Base-by-base conservation (phyloP, 2,329 filamentous ascomycete genomes). In the Trichothecium sympodiale region DNA sequence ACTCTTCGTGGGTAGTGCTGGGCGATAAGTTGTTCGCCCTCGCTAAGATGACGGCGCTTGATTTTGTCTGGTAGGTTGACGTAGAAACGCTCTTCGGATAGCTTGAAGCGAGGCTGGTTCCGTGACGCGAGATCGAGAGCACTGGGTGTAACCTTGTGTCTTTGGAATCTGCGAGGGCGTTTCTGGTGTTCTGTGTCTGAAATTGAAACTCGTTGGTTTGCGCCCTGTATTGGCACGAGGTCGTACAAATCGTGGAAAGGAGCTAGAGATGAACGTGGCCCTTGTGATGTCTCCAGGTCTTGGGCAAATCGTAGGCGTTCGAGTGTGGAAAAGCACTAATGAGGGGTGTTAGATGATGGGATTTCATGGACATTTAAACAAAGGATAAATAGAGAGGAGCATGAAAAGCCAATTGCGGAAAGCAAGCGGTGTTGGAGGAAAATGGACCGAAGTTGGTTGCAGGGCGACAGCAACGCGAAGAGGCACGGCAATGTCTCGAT, bases 31-130 rank as follows among this genome's bases (percentile, higher is more conserved):
- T 81, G 80, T 57, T 91, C 83, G 55, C 87, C 80, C 33, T 64
- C 67, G 17, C 78, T 79, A 53, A 87, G 80, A 42, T 82, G 74
- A 44, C 73, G 75, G 44, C 75, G 73, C 50, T 76, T 77, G 43
- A 86, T 69, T 56, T 85, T 86, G 42, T 82, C 74, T 15, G 84
- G 82, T 29, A 87, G 64, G 16, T 69, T 74, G 36, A 78, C 64
- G 53, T 79, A 87, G 64, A 82, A 85, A 43, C 73, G 66, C 37
- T 72, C 72, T 46, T 83, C 76, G 20, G 68, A 65, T 37, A 69
- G 66, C 36, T 68, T 61, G 39, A 62, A 50, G 14, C 49, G 52
- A 31, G 52, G 46, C 31, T 54, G 57, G 17, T 50, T 26, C 29
- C 15, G 30, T 16, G 17, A 46, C 30, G 49, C 51, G 44, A 44